Percentiles rank a stretch among this genome's conserved stretches.
phyloP scores from a whole-genome alignment of 2,329 filamentous ascomycete genomes.

The Teratosphaeriaceae sp. region DNA sequence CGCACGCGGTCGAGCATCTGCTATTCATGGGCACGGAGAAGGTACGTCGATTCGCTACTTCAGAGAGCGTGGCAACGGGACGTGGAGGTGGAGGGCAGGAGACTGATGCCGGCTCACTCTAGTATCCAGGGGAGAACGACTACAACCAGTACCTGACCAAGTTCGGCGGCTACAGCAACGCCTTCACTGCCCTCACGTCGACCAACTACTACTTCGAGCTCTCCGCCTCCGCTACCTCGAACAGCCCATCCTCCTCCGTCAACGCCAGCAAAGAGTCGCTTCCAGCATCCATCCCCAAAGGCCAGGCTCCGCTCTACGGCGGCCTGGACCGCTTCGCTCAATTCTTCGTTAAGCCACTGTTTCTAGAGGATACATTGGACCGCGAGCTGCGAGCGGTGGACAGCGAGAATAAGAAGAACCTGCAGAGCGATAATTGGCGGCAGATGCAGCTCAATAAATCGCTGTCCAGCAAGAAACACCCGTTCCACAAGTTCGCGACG shows the following conservation, averaged over 20 bases:
- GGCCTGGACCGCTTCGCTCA: conserved; percentile 88
- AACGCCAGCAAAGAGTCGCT: conserved; percentile 31
- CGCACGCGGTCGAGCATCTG: conserved; percentile 91
- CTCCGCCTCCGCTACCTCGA: conserved; percentile 62
- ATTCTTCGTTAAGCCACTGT: conserved; percentile 86
- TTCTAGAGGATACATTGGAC: conserved; percentile 76
- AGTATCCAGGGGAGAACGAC: conserved; percentile 90
- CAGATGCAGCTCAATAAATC: conserved; percentile 83
- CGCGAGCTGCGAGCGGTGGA: conserved; percentile 84
- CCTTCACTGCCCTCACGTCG: conserved; percentile 85
- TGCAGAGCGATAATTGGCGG: conserved; percentile 85
- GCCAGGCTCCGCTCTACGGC: conserved; percentile 62
- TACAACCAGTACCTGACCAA: conserved; percentile 90
- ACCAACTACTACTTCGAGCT: conserved; percentile 99
- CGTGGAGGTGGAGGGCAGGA: neutral
- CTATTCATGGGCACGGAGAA: conserved; percentile 99
- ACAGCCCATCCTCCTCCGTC: conserved; percentile 40
- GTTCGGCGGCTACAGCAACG: conserved; percentile 88
- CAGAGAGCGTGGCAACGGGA: conserved; percentile 1
- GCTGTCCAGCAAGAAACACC: conserved; percentile 79
- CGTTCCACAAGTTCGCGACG: conserved; percentile 86
- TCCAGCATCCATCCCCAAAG: conserved; percentile 25
- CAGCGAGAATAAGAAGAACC: conserved; percentile 95
- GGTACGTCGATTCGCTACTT: conserved; percentile 46
- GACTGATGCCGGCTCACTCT: conserved; percentile 15